Evolutionary conservation across 768 basidiomycete species (phyloP).

Genomic region (Cubamyces lactineus): DNA sequence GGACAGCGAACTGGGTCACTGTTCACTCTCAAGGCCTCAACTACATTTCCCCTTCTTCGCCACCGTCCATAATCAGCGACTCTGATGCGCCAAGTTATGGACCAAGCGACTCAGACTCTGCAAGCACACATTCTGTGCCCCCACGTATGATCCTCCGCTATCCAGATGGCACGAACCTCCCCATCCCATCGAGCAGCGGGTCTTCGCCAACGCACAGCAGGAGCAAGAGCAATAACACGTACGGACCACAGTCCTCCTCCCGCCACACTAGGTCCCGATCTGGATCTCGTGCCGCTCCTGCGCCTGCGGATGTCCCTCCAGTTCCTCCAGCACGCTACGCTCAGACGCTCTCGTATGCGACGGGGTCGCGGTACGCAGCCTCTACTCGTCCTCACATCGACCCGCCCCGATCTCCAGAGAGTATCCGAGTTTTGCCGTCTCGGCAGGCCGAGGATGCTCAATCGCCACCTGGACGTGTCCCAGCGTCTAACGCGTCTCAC

Average conservation of each 20-base stretch:
- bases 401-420: slow-evolving; percentile 34
- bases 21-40: slow-evolving; percentile 35
- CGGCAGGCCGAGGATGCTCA: slow-evolving; percentile 27
- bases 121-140: slow-evolving; percentile 52
- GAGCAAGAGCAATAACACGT: slow-evolving; percentile 14
- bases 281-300: slow-evolving; percentile 22
- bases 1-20: slow-evolving; percentile 69
- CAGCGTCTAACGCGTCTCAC: slow-evolving; percentile 22
- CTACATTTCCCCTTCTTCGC: slow-evolving; percentile 26
- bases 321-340: slow-evolving; percentile 23
- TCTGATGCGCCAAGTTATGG: slow-evolving; percentile 38
- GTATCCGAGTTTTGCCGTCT: slow-evolving; percentile 35
- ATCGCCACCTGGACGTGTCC: slow-evolving; percentile 7
- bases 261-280: slow-evolving; percentile 25
- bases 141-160: slow-evolving; percentile 76
- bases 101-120: slow-evolving; percentile 44
- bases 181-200: slow-evolving; percentile 49
- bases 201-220: slow-evolving; percentile 14
- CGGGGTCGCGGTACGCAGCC: slow-evolving; percentile 24
- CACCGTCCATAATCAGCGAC: slow-evolving; percentile 33
- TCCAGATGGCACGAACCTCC: slow-evolving; percentile 65
- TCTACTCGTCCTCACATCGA: slow-evolving; percentile 18
- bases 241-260: slow-evolving; percentile 15
- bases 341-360: slow-evolving; percentile 34
- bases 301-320: slow-evolving; percentile 9